Conservation (phyloP, 805 yeast species). For the Hanseniaspora pseudoguilliermondii region DNA sequence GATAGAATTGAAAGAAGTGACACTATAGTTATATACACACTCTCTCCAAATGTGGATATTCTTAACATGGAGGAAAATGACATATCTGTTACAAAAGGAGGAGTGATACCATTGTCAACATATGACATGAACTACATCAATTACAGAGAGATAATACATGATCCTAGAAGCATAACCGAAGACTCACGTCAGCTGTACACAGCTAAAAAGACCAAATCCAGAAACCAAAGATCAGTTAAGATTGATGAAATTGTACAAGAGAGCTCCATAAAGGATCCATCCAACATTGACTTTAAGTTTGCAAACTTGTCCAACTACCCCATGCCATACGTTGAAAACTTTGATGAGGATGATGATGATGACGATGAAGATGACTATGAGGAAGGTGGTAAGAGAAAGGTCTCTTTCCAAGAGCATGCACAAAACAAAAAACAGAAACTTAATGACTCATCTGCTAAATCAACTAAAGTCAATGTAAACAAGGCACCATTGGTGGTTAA, state of each 20-base stretch:
- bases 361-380: slow-evolving; percentile 4
- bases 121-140: slow-evolving; percentile 11
- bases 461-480: not conserved
- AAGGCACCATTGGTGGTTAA: slow-evolving; percentile 2
- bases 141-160: slow-evolving; percentile 9
- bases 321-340: slow-evolving; percentile 4
- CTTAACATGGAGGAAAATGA: slow-evolving; percentile 9
- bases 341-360: not conserved
- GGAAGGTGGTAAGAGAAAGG: not conserved
- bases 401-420: slow-evolving; percentile 5
- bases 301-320: slow-evolving; percentile 7
- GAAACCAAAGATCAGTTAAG: slow-evolving; percentile 11
- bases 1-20: not conserved
- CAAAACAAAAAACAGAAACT: slow-evolving; percentile 4
- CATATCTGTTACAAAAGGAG: slow-evolving; percentile 12
- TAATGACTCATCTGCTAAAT: slow-evolving; percentile 2
- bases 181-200: not conserved
- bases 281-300: slow-evolving; percentile 10
- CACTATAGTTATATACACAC: not conserved
- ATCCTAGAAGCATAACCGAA: slow-evolving; percentile 8
- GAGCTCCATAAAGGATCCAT: slow-evolving; percentile 6
- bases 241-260: slow-evolving; percentile 12
- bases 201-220: not conserved
- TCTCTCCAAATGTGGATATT: slow-evolving; percentile 1
- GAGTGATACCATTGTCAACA: slow-evolving; percentile 6